Evolutionary conservation across 2,329 filamentous ascomycete genomes (phyloP).

Genomic region (Bipolaris bicolor): DNA sequence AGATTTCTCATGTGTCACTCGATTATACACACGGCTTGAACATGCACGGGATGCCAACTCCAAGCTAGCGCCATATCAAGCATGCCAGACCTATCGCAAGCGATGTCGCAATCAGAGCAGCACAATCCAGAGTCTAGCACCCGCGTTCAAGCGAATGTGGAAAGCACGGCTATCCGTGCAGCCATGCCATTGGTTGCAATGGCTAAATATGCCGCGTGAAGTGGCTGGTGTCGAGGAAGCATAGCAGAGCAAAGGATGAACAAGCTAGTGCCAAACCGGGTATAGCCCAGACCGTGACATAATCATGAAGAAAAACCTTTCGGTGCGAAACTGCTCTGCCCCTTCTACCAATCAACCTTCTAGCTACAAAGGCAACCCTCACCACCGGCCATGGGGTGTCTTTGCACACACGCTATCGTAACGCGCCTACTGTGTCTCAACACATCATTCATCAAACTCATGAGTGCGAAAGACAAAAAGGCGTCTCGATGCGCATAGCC

Average conservation of each 20-base stretch:
- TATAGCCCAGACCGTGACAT: background rate
- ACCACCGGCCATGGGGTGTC: background rate
- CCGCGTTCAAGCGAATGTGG: background rate
- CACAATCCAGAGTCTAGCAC: background rate
- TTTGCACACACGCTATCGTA: background rate
- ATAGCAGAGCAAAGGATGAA: background rate
- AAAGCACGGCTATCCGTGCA: background rate
- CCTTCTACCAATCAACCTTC: constrained; percentile 7
- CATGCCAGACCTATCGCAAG: constrained; percentile 3
- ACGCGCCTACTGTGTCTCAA: background rate
- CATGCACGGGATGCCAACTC: constrained; percentile 22
- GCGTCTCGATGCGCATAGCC: background rate
- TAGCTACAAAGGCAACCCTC: constrained; percentile 2
- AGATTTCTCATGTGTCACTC: constrained; percentile 8
- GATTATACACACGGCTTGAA: constrained; percentile 20
- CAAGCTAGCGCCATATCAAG: constrained; percentile 23
- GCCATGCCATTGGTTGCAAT: constrained; percentile 2
- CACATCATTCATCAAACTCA: background rate
- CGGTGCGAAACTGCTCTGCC: constrained; percentile 3
- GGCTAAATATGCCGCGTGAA: constrained; percentile 8
- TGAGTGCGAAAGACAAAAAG: background rate
- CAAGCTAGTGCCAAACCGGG: background rate
- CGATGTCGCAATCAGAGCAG: constrained; percentile 1
- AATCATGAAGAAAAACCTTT: constrained; percentile 14
- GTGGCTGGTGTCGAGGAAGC: constrained; percentile 6